Conservation (phyloP, 2,329 filamentous ascomycete species). For the Shiraia bambusicola region DNA sequence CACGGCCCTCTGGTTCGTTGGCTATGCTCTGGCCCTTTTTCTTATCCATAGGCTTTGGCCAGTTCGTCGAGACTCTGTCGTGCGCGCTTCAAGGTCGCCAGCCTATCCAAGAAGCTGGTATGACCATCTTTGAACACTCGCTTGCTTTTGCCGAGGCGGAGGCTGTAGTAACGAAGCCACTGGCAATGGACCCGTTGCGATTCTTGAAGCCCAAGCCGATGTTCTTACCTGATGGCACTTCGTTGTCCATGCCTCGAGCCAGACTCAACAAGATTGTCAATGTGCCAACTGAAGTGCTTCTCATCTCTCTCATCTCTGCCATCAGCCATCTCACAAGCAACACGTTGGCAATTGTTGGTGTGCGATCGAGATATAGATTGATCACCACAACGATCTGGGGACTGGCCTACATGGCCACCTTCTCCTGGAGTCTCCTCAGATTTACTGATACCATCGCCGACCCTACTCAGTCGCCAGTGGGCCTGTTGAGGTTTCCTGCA, state of each 20-base stretch:
- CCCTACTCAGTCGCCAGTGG: slow-evolving; percentile 54
- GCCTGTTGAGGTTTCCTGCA: slow-evolving; percentile 83
- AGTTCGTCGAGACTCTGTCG: slow-evolving; percentile 85
- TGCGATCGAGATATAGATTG: slow-evolving; percentile 78
- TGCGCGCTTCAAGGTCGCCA: slow-evolving; percentile 84
- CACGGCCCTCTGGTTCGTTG: slow-evolving; percentile 72
- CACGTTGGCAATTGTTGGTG: slow-evolving; percentile 73
- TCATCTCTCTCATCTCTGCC: slow-evolving; percentile 84
- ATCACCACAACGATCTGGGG: slow-evolving; percentile 89
- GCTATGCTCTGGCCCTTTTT: slow-evolving; percentile 75
- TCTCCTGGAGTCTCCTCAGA: slow-evolving; percentile 70
- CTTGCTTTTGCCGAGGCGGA: slow-evolving; percentile 95
- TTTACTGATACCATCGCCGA: slow-evolving; percentile 41
- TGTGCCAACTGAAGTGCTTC: slow-evolving; percentile 81
- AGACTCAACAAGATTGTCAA: slow-evolving; percentile 78
- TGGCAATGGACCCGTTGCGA: slow-evolving; percentile 68
- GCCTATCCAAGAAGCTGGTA: slow-evolving; percentile 82
- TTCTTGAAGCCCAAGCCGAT: slow-evolving; percentile 43
- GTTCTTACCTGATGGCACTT: slow-evolving; percentile 49
- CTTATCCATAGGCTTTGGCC: slow-evolving; percentile 67
- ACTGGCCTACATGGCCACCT: slow-evolving; percentile 81
- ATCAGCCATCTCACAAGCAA: slow-evolving; percentile 89
- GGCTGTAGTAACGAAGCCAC: slow-evolving; percentile 76
- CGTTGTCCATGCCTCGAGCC: slow-evolving; percentile 49
- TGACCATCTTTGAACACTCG: slow-evolving; percentile 96